Conservation (phyloP, 306 rosid species). For the Malus sieversii region DNA sequence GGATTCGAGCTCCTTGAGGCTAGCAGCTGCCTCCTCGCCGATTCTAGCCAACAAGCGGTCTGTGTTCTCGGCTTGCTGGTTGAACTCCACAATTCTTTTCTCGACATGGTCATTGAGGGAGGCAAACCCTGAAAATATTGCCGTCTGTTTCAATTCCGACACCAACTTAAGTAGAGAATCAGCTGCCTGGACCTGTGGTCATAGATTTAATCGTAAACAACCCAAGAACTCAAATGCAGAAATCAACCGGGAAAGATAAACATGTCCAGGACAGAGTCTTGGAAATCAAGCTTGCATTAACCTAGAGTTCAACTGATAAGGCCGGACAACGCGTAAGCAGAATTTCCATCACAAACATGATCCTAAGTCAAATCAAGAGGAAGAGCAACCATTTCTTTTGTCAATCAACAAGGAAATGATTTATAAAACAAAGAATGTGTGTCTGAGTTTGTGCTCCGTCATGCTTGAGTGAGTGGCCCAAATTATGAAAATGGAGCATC, state of each 20-base stretch:
- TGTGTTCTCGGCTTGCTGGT: slow-evolving; percentile 58
- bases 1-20: slow-evolving; percentile 77
- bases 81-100: slow-evolving; percentile 65
- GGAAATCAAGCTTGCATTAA: background rate
- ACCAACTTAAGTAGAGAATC: slow-evolving; percentile 77
- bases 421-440: background rate
- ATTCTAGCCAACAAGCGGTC: slow-evolving; percentile 55
- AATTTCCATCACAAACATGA: background rate
- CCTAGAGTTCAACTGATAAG: background rate
- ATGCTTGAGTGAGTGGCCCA: too few species aligned
- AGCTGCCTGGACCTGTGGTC: slow-evolving; percentile 59
- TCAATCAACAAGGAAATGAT: background rate
- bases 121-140: slow-evolving; percentile 86
- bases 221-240: background rate
- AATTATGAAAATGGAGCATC: background rate
- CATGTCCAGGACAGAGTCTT: background rate
- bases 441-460: too few species aligned
- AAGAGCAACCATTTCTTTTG: background rate
- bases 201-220: background rate
- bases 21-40: slow-evolving; percentile 84
- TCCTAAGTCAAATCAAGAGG: background rate
- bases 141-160: slow-evolving; percentile 83
- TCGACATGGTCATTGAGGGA: slow-evolving; percentile 88
- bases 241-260: background rate
- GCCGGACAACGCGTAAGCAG: background rate